These are phyloP conservation scores for Meyerozyma elateridarum DNA, from an alignment of 1,139 yeast species.

Conservation along the genomic window DNA sequence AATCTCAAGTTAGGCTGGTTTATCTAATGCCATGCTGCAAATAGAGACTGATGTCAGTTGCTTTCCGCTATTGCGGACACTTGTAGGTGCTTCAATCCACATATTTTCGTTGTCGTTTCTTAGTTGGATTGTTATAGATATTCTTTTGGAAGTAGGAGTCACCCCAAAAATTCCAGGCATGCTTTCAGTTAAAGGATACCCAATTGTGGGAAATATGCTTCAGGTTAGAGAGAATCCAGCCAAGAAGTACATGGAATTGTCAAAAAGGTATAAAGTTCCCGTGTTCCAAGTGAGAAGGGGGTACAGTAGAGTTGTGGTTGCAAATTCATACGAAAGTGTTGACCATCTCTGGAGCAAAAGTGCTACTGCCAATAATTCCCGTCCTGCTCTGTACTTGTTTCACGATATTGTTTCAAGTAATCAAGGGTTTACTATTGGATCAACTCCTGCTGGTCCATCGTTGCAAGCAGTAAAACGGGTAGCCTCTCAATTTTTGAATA, in stretches of 20 bases:
- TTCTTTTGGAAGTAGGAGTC: background rate
- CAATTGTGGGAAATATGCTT: constrained; percentile 50
- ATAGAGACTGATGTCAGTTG: too few species aligned
- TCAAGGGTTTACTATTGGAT: constrained; percentile 68
- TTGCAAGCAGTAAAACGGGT: constrained; percentile 51
- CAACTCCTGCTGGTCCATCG: constrained; percentile 63
- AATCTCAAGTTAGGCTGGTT: too few species aligned
- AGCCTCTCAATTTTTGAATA: constrained; percentile 48
- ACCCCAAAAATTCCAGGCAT: constrained; percentile 27
- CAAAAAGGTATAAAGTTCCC: constrained; percentile 32
- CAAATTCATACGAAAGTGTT: constrained; percentile 56
- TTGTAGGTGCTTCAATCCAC: too few species aligned
- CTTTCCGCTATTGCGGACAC: too few species aligned
- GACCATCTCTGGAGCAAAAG: constrained; percentile 50
- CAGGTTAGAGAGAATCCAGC: constrained; percentile 52
- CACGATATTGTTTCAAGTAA: constrained; percentile 60
- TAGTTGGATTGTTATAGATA: constrained; percentile 1
- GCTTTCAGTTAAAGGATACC: constrained; percentile 42
- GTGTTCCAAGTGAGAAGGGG: constrained; percentile 67
- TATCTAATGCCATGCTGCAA: too few species aligned
- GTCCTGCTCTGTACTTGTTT: constrained; percentile 66
- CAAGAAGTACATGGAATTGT: constrained; percentile 45
- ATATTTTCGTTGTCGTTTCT: background rate
- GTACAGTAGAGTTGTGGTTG: constrained; percentile 51
- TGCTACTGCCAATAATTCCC: constrained; percentile 53